Base-by-base conservation (phyloP, 805 yeast species). In the Kazachstania psychrophila region DNA sequence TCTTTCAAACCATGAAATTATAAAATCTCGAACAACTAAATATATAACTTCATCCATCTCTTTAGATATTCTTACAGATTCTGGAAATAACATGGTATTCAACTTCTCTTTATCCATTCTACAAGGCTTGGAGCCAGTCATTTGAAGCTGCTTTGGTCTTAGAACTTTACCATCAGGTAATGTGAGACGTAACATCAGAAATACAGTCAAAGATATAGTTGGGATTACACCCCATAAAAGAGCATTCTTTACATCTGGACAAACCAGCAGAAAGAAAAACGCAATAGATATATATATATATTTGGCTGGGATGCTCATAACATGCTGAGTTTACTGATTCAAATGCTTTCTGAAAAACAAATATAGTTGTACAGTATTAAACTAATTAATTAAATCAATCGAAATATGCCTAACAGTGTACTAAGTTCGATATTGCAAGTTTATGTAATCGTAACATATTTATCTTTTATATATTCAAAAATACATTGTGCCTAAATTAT, bases 1-100 rank as follows among this genome's bases (percentile, higher is more conserved):
- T 3, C 64, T 60, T 1, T 44, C 34, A 49, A 64, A 79, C 89
- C 89, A 81, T 5, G 68, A 48, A 26, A 51, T 49, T 2, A 81
- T 62, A 49, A 77, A 81, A 34, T 74, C 76, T 13, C 67, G 49
- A 0, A 77, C 40, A 0, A 79, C 58, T n/a, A 69, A 49, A 12
- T 62, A 56, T 1, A 73, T 51, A 4, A 80, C 54, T 1, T 60
- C 63, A 17, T 69, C 65, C 2, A 77, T 32, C 0, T 70, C 65
- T 28, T 62, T 66, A 3, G 74, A 69, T 9, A 52, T 38, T 23
- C 51, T 47, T 10, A 48, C 47, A 1, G 26, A 36, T 13, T 36
- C n/a, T 5, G 34, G 34, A 11, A 31, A 36, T 22, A 36, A 17
- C 6, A 19, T n/a, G 5, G n/a, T 13, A 11, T 31, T 20, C 10